phyloP scores from a whole-genome alignment of 495 filamentous ascomycete genomes.

The Penicillium cataractarum region DNA sequence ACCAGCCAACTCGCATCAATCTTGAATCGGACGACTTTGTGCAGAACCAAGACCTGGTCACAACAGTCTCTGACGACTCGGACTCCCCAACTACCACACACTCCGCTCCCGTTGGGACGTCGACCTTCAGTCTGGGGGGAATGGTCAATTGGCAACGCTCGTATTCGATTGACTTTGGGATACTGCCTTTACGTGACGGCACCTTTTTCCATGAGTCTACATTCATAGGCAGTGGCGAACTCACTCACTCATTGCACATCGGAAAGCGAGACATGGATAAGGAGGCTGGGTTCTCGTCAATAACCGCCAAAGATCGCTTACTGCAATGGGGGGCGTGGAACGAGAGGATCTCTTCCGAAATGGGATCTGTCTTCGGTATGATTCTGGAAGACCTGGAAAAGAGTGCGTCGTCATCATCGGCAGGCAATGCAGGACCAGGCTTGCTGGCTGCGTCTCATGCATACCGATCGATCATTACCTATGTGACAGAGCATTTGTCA shows the following conservation, averaged over 20 bases:
- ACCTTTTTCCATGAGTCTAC: constrained; percentile 79
- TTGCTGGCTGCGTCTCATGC: constrained; percentile 13
- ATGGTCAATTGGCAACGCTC: constrained; percentile 57
- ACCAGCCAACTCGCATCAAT: constrained; percentile 57
- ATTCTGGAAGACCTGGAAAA: constrained; percentile 41
- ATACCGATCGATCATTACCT: constrained; percentile 47
- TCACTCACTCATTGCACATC: constrained; percentile 55
- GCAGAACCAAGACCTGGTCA: constrained; percentile 21
- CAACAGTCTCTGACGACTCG: constrained; percentile 18
- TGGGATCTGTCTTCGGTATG: constrained; percentile 61
- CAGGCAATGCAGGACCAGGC: constrained; percentile 1
- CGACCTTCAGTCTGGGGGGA: constrained; percentile 17
- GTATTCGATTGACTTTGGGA: constrained; percentile 77
- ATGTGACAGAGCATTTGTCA: constrained; percentile 50
- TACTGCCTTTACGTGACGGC: constrained; percentile 64
- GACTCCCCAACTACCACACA: constrained; percentile 14
- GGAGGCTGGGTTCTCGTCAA: constrained; percentile 33
- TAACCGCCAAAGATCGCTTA: constrained; percentile 51
- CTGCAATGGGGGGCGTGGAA: constrained; percentile 73
- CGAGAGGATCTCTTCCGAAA: constrained; percentile 67
- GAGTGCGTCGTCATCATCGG: constrained; percentile 7
- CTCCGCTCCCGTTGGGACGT: constrained; percentile 2
- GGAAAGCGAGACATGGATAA: constrained; percentile 36
- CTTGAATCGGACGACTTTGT: constrained; percentile 32
- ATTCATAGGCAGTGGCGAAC: constrained; percentile 72